Percentiles rank a stretch among this genome's conserved stretches.
Conservation (phyloP, 768 basidiomycete genomes). For the Phaeolepiota aurea region DNA sequence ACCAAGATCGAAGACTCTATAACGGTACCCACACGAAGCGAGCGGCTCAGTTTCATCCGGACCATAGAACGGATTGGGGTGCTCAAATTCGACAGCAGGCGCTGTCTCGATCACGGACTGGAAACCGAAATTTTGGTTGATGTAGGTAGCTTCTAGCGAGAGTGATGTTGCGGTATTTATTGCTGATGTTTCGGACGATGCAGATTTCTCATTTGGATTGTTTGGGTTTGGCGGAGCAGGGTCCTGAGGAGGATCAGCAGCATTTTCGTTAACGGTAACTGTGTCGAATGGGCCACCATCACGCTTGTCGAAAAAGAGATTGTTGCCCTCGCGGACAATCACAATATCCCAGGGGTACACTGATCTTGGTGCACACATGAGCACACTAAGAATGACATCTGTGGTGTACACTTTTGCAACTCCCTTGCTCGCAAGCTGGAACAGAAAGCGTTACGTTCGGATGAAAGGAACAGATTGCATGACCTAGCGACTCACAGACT, state of each 20-base stretch:
- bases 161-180: slow-evolving; percentile 93
- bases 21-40: slow-evolving; percentile 94
- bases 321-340: slow-evolving; percentile 87
- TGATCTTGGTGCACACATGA: slow-evolving; percentile 94
- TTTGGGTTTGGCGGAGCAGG: slow-evolving; percentile 71
- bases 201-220: slow-evolving; percentile 59
- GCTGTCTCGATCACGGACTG: slow-evolving; percentile 82
- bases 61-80: slow-evolving; percentile 93
- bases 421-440: slow-evolving; percentile 70
- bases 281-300: slow-evolving; percentile 96
- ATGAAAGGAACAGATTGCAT: slow-evolving; percentile 1
- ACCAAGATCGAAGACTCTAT: slow-evolving; percentile 90
- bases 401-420: slow-evolving; percentile 88
- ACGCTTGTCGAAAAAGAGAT: slow-evolving; percentile 94
- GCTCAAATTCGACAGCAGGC: slow-evolving; percentile 61
- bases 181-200: slow-evolving; percentile 60
- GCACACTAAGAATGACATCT: slow-evolving; percentile 87
- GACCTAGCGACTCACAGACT: slow-evolving; percentile 66
- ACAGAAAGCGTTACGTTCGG: slow-evolving; percentile 5
- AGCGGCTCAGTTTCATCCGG: slow-evolving; percentile 92
- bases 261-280: slow-evolving; percentile 98
- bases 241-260: slow-evolving; percentile 87
- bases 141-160: slow-evolving; percentile 95
- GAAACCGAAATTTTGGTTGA: slow-evolving; percentile 98
- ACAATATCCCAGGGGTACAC: slow-evolving; percentile 99